Conservation (phyloP, 148 eudicot species). For the Rhododendron williamsianum region DNA sequence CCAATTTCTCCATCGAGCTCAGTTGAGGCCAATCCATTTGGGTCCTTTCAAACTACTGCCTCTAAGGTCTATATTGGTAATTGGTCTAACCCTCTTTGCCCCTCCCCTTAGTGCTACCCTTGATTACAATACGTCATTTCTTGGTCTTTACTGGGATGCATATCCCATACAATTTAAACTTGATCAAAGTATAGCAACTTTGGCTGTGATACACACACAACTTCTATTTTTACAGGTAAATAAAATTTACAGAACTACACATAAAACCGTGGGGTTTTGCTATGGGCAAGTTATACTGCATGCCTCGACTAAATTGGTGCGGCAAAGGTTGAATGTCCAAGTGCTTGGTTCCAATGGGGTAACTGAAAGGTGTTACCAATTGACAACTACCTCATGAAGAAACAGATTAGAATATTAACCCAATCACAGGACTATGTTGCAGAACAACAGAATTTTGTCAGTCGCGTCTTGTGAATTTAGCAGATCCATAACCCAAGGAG, state of each 20-base stretch:
- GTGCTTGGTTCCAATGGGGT: neutral
- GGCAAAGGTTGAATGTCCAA: neutral
- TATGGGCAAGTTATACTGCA: neutral
- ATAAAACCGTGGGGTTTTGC: neutral
- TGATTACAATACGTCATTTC: neutral
- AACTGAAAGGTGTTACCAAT: neutral
- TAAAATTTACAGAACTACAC: neutral
- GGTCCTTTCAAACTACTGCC: neutral
- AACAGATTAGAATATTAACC: neutral
- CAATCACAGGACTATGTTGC: neutral
- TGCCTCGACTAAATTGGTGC: neutral
- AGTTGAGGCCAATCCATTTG: neutral
- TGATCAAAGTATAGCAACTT: neutral
- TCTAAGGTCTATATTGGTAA: neutral
- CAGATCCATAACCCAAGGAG: neutral
- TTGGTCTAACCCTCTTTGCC: neutral
- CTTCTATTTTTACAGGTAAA: neutral
- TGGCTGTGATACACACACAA: neutral
- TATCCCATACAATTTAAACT: neutral
- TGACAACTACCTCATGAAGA: neutral
- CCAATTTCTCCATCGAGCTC: neutral
- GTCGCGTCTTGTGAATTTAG: neutral
- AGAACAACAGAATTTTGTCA: neutral
- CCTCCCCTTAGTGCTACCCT: neutral
- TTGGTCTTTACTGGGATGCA: neutral